phyloP scores from a whole-genome alignment of 1,284 basidiomycete species.

The Cutaneotrichosporon sp. region DNA sequence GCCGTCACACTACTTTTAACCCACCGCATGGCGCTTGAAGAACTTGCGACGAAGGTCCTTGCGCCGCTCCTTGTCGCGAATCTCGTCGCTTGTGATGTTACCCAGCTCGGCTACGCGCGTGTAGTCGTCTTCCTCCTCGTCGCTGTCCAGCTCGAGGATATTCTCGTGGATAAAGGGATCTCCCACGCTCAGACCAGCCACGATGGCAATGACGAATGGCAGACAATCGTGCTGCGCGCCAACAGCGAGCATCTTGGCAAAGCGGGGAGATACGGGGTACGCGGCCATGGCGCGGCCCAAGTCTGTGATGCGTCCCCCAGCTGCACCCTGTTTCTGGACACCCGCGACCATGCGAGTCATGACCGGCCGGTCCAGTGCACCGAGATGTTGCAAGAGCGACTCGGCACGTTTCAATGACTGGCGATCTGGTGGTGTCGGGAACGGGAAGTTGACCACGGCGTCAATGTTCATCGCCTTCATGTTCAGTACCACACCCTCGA shows the following conservation, averaged over 20 bases:
- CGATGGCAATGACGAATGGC: slow-evolving; percentile 84
- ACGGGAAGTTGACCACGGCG: slow-evolving; percentile 93
- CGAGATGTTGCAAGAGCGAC: slow-evolving; percentile 70
- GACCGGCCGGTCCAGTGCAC: slow-evolving; percentile 61
- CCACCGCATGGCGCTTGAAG: slow-evolving; percentile 71
- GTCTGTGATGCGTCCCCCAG: slow-evolving; percentile 70
- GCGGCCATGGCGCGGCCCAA: slow-evolving; percentile 85
- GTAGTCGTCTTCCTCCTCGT: slow-evolving; percentile 45
- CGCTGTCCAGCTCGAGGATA: slow-evolving; percentile 52
- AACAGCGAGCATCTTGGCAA: slow-evolving; percentile 88
- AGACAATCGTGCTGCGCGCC: slow-evolving; percentile 88
- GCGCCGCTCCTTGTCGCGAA: slow-evolving; percentile 63
- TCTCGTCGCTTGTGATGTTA: slow-evolving; percentile 58
- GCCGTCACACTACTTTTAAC: slow-evolving; percentile 14
- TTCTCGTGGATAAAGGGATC: slow-evolving; percentile 93
- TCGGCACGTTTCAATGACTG: slow-evolving; percentile 74
- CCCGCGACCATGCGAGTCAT: slow-evolving; percentile 45
- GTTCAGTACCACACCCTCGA: slow-evolving; percentile 93
- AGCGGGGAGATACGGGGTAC: slow-evolving; percentile 88
- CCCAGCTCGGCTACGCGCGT: slow-evolving; percentile 51
- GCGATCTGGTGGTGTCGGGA: slow-evolving; percentile 94
- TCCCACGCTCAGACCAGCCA: slow-evolving; percentile 87
- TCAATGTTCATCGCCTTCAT: slow-evolving; percentile 99
- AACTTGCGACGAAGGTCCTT: slow-evolving; percentile 65
- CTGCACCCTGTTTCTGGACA: slow-evolving; percentile 35